phyloP scores from a whole-genome alignment of 1,284 basidiomycete genomes.

The Boletus smithii region DNA sequence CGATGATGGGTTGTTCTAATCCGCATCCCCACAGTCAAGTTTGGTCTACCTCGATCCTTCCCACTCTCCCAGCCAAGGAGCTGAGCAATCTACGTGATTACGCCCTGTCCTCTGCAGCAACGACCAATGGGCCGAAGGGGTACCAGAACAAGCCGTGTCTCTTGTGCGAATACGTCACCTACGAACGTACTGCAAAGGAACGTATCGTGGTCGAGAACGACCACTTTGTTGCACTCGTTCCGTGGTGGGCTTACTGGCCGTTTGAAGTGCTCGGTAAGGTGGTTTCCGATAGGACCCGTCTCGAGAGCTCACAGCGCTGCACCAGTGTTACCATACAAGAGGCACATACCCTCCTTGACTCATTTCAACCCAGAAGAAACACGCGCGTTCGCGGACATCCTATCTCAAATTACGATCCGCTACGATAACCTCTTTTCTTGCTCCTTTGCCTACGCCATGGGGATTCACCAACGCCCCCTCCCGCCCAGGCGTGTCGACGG shows the following conservation, averaged over 20 bases:
- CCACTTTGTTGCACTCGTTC: constrained; percentile 85
- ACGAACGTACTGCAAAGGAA: constrained; percentile 59
- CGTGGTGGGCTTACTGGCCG: constrained; percentile 97
- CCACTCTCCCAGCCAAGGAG: constrained; percentile 68
- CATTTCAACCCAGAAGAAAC: constrained; percentile 64
- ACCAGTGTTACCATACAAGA: constrained; percentile 72
- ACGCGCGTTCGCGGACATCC: constrained; percentile 59
- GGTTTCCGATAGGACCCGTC: background rate
- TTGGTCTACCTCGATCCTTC: constrained; percentile 79
- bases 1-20: constrained; percentile 96
- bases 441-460: constrained; percentile 97
- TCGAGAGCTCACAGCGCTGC: constrained; percentile 8
- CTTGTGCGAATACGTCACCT: constrained; percentile 80
- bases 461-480: constrained; percentile 79
- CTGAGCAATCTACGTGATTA: constrained; percentile 61
- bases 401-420: constrained; percentile 65
- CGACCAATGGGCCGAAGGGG: constrained; percentile 53
- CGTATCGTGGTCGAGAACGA: constrained; percentile 76
- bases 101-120: constrained; percentile 36
- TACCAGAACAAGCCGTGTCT: constrained; percentile 65
- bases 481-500: constrained; percentile 36
- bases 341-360: constrained; percentile 71
- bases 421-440: constrained; percentile 86
- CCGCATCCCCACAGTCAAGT: constrained; percentile 95
- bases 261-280: constrained; percentile 78